Evolutionary conservation across 2,329 filamentous ascomycete genomes (phyloP).

Genomic region (Arthrobotrys sphaeroides): DNA sequence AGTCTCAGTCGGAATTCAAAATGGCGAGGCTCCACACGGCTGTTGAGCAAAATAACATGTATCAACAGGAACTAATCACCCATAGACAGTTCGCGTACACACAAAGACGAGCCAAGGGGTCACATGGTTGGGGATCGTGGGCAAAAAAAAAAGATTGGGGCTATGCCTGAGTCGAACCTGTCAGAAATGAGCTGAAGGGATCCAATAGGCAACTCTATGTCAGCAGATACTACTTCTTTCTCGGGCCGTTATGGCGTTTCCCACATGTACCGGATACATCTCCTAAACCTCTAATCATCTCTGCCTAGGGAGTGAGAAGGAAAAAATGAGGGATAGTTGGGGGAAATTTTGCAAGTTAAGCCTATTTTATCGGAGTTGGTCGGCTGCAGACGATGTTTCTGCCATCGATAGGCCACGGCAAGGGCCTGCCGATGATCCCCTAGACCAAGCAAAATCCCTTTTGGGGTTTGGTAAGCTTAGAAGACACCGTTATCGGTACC

Average conservation of each 20-base stretch:
- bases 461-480: conserved; percentile 36
- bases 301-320: conserved; percentile 27
- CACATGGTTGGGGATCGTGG: conserved; percentile 40
- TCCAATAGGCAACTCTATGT: conserved; percentile 37
- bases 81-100: neutral
- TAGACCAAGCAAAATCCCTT: conserved; percentile 39
- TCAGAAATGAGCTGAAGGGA: conserved; percentile 54
- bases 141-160: conserved; percentile 45
- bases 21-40: conserved; percentile 9
- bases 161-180: conserved; percentile 52
- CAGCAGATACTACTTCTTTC: neutral
- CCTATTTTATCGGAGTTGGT: conserved; percentile 29
- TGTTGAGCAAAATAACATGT: conserved; percentile 25
- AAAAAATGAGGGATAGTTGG: conserved; percentile 15
- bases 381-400: conserved; percentile 44
- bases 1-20: conserved; percentile 20
- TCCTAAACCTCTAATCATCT: conserved; percentile 19
- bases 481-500: neutral
- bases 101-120: conserved; percentile 21
- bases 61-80: neutral
- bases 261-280: conserved; percentile 36
- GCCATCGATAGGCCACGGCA: conserved; percentile 47
- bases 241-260: conserved; percentile 49
- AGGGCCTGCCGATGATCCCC: conserved; percentile 40
- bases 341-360: conserved; percentile 35